Evolutionary conservation across 306 rosid species (phyloP).

Genomic region (Aeschynomene evenia): DNA sequence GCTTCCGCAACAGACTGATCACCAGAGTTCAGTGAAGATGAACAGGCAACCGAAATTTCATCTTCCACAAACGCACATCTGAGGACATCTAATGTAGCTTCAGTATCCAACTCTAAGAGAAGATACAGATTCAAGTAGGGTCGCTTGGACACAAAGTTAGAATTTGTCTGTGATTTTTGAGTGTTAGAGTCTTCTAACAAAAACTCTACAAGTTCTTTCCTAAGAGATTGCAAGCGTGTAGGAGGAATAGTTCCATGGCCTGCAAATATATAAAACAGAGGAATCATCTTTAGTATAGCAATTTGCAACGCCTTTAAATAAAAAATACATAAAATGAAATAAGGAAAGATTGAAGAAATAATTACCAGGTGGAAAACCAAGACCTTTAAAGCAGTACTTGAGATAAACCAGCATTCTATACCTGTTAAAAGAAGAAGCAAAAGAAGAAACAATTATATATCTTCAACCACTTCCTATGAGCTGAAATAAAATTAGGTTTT

Average conservation of each 20-base stretch:
- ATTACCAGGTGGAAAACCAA: conserved; percentile 97
- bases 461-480: conserved; percentile 20
- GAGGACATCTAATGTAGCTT: conserved; percentile 78
- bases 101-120: conserved; percentile 77
- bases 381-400: conserved; percentile 93
- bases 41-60: conserved; percentile 43
- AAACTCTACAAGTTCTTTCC: conserved; percentile 73
- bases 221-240: conserved; percentile 74
- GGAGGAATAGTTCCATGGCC: conserved; percentile 82
- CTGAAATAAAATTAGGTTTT: conserved; percentile 22
- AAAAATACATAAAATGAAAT: background rate
- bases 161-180: conserved; percentile 46
- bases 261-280: conserved; percentile 45
- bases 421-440: conserved; percentile 44
- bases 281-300: conserved; percentile 10
- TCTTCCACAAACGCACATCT: conserved; percentile 66
- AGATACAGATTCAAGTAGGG: conserved; percentile 60
- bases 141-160: conserved; percentile 36
- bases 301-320: conserved; percentile 16
- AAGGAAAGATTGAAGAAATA: background rate
- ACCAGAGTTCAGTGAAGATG: conserved; percentile 44
- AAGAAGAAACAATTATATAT: conserved; percentile 10
- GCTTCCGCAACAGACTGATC: conserved; percentile 34
- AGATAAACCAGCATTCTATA: conserved; percentile 91
- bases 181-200: conserved; percentile 58